Conservation (phyloP, 179 eudicot genomes). For the Spinacia oleracea region DNA sequence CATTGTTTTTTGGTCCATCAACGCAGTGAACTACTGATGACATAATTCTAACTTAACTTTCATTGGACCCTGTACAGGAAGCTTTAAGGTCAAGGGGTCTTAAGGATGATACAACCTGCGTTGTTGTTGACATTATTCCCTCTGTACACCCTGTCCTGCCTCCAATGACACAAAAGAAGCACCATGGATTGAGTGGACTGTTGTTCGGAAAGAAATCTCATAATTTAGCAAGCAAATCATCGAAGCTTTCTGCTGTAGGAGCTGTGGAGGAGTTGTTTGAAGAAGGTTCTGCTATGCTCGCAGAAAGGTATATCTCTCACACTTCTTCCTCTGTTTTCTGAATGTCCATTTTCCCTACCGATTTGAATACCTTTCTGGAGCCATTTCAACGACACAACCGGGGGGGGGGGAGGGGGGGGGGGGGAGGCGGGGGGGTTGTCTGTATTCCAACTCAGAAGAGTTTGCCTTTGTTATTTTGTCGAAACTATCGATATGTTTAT, state of each 20-base stretch:
- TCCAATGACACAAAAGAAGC: constrained; percentile 62
- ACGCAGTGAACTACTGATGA: neutral
- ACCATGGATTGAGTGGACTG: constrained; percentile 57
- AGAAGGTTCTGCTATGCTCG: constrained; percentile 99
- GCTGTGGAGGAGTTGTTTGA: constrained; percentile 82
- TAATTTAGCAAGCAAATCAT: constrained; percentile 49
- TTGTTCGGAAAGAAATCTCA: constrained; percentile 61
- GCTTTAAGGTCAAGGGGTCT: constrained; percentile 89
- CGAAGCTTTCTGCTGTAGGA: constrained; percentile 86
- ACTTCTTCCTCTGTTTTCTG: constrained; percentile 11
- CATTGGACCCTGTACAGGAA: constrained; percentile 33
- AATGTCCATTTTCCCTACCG: neutral
- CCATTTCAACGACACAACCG: neutral
- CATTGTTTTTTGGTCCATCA: neutral
- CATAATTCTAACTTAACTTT: constrained; percentile 13
- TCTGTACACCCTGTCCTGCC: constrained; percentile 64
- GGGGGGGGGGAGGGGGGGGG: neutral
- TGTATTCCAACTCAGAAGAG: neutral
- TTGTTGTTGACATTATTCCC: constrained; percentile 96
- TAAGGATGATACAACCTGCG: constrained; percentile 98
- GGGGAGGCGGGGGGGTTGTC: neutral
- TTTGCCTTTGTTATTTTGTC: neutral
- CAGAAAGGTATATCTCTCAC: constrained; percentile 62
- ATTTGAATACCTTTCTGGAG: neutral
- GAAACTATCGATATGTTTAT: neutral